Base-by-base conservation (phyloP, 106 monocot genomes). In the Acanthochlamys bracteata region DNA sequence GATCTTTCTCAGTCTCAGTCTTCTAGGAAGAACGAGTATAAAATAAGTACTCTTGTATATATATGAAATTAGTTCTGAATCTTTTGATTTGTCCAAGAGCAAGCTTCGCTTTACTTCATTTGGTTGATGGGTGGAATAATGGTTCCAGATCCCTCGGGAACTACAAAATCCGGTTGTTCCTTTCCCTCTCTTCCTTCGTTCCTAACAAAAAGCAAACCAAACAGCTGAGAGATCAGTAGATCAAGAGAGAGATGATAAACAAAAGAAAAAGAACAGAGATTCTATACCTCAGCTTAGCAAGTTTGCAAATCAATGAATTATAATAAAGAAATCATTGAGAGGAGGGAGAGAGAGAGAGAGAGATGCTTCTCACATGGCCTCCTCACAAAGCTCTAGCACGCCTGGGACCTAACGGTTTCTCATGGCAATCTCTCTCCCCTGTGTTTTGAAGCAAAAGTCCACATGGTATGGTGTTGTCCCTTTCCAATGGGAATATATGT, bases 331-430 rank as follows among this genome's bases (percentile, higher is more conserved):
- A 33, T 33, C n/a, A n/a, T 33, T 33, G 33, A 9, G 2, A 1
- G 20, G 74, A 13, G 14, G 57, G 42, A 0, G 9, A 51, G 42
- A 56, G 22, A 65, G 55, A 64, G 24, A 7, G 11, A 41, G 26
- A 39, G 19, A n/a, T 66, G 71, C 61, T 49, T 49, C 10, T 40
- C 71, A 71, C 77, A 77, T 77, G 77, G 59, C 22, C 69, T 64
- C 69, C 64, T 42, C 51, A 63, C 70, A 76, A 76, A 71, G 76
- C 71, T 41, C 14, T 76, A 65, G 26, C 64, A 70, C 21, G 70
- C 57, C 69, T 70, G 69, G 43, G 49, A 4, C 69, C 56, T 24
- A 71, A 76, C 75, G 75, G 75, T 76, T 51, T 70, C 43, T 41
- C 57, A n/a, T 43, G 11, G 24, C 69, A 43, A 27, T 53, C 27